Evolutionary conservation across 495 filamentous ascomycete species (phyloP), one percentile per base, ranked within the genome.

Genomic region (Penicillium macrosclerotiorum): DNA sequence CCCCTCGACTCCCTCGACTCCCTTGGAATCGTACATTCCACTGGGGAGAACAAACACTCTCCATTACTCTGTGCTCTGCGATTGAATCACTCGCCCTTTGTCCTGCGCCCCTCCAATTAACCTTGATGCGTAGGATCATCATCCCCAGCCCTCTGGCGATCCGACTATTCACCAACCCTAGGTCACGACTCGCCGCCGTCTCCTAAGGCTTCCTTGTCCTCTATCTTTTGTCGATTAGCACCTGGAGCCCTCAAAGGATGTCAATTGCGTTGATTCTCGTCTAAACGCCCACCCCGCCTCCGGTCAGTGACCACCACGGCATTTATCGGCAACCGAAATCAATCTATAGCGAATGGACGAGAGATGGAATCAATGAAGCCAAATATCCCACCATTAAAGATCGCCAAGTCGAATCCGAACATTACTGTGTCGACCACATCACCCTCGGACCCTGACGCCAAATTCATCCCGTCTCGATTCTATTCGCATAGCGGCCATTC

Each of bases 351-450:
- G 42, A 36, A 30, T 26, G 26, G 41, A 52, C 43, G 48, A 65
- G 51, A 55, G 35, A 69, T 70, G 65, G 63, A 64, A 51, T 59
- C 63, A 62, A 65, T 67, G 58, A 68, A 62, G 59, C 56, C 62
- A 46, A 64, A 84, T 62, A 84, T 92, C 55, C 84, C 87, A 52
- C 88, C 88, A 32, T 73, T 92, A 55, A 72, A 84, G 40, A 84
- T 91, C 52, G 72, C 78, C 50, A 90, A 89, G 67, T 72, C 68
- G 27, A 76, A 74, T 43, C 66, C 73, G 42, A 75, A 75, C 59
- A 57, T 74, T 45, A 53, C 61, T 18, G 37, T 52, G 23, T 75
- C 70, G 31, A 66, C 74, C 31, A 57, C 56, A 32, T 73, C 74
- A 55, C 17, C n/a, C n/a, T n/a, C 62, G 37, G 25, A 62, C 22